These are phyloP conservation scores for Cutaneotrichosporon sp. DNA, from an alignment of 1,284 basidiomycete species.

Conservation along the genomic window DNA sequence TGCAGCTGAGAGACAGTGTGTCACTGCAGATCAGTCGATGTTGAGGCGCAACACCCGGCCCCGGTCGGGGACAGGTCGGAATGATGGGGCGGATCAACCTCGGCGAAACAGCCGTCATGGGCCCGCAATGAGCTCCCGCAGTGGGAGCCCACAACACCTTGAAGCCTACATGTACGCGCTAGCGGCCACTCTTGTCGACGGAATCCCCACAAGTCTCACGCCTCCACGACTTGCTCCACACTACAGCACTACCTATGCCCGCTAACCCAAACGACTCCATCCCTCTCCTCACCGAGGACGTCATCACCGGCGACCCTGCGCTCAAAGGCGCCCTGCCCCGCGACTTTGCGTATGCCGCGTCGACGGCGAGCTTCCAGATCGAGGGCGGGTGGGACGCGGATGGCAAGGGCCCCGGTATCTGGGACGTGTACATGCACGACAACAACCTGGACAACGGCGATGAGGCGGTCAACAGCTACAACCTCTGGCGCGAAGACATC, in stretches of 20 bases:
- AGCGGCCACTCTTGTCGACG: too few species aligned
- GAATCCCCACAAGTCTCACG: background rate
- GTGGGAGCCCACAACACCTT: too few species aligned
- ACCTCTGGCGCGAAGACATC: conserved; percentile 67
- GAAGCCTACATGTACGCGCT: too few species aligned
- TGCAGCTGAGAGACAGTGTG: too few species aligned
- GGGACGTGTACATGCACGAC: conserved; percentile 56
- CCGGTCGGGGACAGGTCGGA: too few species aligned
- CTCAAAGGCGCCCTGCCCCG: conserved; percentile 45
- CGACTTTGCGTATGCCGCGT: conserved; percentile 71
- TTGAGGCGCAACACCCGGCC: too few species aligned
- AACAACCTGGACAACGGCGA: conserved; percentile 22
- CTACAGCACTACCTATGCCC: background rate
- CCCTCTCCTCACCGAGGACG: conserved; percentile 1
- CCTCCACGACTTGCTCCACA: background rate
- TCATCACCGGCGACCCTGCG: conserved; percentile 19
- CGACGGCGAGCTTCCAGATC: conserved; percentile 56
- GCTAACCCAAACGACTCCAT: background rate
- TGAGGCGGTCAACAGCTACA: conserved; percentile 31
- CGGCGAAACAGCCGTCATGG: too few species aligned
- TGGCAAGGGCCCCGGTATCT: conserved; percentile 31
- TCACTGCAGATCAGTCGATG: too few species aligned
- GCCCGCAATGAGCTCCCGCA: too few species aligned
- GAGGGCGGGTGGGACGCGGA: conserved; percentile 48
- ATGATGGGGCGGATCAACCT: too few species aligned